Evolutionary conservation across 768 basidiomycete genomes (phyloP), one percentile per base, ranked within the genome.

Genomic region (Suillus bovinus): DNA sequence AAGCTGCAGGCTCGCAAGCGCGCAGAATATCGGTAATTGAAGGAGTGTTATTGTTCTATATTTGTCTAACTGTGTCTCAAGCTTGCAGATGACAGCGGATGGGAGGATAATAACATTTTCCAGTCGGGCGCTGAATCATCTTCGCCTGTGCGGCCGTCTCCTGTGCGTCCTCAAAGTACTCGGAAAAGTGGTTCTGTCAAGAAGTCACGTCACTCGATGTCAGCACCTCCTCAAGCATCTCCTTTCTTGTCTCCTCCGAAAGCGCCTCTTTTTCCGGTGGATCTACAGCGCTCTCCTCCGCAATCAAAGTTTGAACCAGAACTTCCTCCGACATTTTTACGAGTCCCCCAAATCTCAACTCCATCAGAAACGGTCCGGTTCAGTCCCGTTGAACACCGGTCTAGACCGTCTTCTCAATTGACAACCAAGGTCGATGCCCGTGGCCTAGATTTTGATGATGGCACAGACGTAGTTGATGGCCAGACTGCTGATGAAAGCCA

Each of bases 111-210:
- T 69, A 94, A 94, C 65, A 85, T 93, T 33, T 94, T 94, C 72
- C 92, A 94, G 70, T 93, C 91, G 10, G 92, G 91, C n/a, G 88
- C 89, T 5, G 92, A 94, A 68, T 90, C 89, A n/a, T 91, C 91
- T 8, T 93, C 91, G 16, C 91, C 92, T 38, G 74, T 72, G 11
- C 87, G 87, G 20, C 86, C 88, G 39, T 83, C 87, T 6, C 88
- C 87, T 50, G 63, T 76, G 62, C 75, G 79, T 66, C 67, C 78
- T 59, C 80, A 81, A 74, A 65, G 78, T 50, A 70, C 80, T 62
- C 77, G 82, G 64, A 81, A 78, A 64, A 63, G 71, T 69, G 62
- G 67, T 63, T 66, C 62, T 8, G 69, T 78, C 6, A 82, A 79
- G 47, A 88, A 83, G 69, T 80, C 84, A 33, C 86, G 89, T 54